Percentiles rank a stretch among this genome's conserved stretches.
phyloP scores from a whole-genome alignment of 2,329 filamentous ascomycete species.

The Cladosporium sp. region DNA sequence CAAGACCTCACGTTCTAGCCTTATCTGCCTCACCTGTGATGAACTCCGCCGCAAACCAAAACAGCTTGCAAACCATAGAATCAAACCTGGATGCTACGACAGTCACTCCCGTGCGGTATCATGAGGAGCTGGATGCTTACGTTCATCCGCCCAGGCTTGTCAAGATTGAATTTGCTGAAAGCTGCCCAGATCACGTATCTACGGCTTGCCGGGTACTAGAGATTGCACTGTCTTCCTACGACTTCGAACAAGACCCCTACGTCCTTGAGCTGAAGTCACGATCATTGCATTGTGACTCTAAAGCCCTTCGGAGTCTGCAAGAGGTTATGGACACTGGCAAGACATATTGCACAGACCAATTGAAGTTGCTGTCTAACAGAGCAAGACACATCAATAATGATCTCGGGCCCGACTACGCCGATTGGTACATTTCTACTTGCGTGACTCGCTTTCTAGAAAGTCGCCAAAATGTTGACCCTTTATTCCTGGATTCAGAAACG shows the following conservation, averaged over 20 bases:
- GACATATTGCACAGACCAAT: slow-evolving; percentile 43
- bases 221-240: slow-evolving; percentile 25
- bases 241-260: slow-evolving; percentile 44
- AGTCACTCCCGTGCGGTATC: slow-evolving; percentile 66
- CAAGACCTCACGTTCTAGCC: slow-evolving; percentile 69
- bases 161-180: slow-evolving; percentile 36
- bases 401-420: slow-evolving; percentile 40
- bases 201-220: slow-evolving; percentile 23
- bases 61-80: slow-evolving; percentile 65
- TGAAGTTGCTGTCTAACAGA: slow-evolving; percentile 38
- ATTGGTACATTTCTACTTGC: slow-evolving; percentile 43
- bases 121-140: slow-evolving; percentile 66
- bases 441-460: slow-evolving; percentile 33
- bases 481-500: slow-evolving; percentile 34
- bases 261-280: slow-evolving; percentile 35
- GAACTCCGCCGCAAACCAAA: slow-evolving; percentile 49
- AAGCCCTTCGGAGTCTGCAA: slow-evolving; percentile 26
- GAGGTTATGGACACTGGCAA: slow-evolving; percentile 35
- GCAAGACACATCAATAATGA: slow-evolving; percentile 39
- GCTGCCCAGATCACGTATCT: neutral
- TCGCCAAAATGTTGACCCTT: slow-evolving; percentile 27
- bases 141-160: slow-evolving; percentile 66
- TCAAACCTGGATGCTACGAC: slow-evolving; percentile 68
- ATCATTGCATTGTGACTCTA: slow-evolving; percentile 28
- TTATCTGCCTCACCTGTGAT: slow-evolving; percentile 78